Base-by-base conservation (phyloP, 2,329 filamentous ascomycete genomes). In the Pseudocercospora cruenta region DNA sequence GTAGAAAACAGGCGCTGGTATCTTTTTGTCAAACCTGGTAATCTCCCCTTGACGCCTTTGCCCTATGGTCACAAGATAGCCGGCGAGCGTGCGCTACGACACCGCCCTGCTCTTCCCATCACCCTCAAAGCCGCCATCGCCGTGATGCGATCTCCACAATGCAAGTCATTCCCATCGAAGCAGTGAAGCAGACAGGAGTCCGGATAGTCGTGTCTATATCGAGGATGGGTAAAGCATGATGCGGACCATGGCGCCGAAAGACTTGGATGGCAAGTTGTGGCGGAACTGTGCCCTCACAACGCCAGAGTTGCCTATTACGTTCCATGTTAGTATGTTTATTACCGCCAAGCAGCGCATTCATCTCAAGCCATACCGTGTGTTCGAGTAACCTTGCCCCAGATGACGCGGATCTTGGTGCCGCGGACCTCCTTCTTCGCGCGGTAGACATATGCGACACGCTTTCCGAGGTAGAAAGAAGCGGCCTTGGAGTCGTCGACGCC, bases 381-480 rank as follows among this genome's bases (percentile, higher is more conserved):
- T 81, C 93, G 88, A 82, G 93, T 96, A 82, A 98, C 91, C 88
- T 97, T 97, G 87, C 94, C 94, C 93, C 94, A 98, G 87, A 98
- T 97, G 78, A 98, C 82, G 81, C 94, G 90, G 86, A 98, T 96
- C 91, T 98, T 98, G 83, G 93, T 94, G 82, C 95, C 95, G 79
- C 94, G 92, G 80, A 97, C 88, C 87, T 97, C 93, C 85, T 90
- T 94, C 85, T 92, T 90, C 78, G 90, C 94, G 81, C 94, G 93
- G 89, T 98, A 99, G 84, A 99, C 93, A 84, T 93, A 99, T 82
- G 95, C 95, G 82, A 98, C 90, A 87, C 94, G 94, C 91, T 99
- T 99, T 86, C 95, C 95, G 75, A 93, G 87, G 87, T 99, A 99
- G 91, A 97, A 97, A 89, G 90, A 92, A 84, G 95, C 94, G 81